Evolutionary conservation across 495 filamentous ascomycete genomes (phyloP).

Genomic region (Lophium mytilinum): DNA sequence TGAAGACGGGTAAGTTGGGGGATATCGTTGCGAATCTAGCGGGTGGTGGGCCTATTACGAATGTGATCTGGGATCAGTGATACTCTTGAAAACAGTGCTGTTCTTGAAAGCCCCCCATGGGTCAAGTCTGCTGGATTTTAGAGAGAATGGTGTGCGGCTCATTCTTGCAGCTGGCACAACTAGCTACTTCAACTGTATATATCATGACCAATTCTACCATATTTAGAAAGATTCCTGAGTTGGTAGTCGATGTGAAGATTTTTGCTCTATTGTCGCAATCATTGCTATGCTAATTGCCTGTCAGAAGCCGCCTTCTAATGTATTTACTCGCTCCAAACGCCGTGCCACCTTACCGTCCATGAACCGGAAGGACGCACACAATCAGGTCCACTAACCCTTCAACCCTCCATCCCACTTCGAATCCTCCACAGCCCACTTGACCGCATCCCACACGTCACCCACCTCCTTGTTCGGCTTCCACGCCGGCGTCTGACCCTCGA

Average conservation of each 20-base stretch:
- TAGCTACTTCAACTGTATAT: too few relatives aligned
- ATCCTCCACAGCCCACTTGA: slow-evolving; percentile 52
- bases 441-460: slow-evolving; percentile 60
- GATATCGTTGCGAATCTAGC: slow-evolving; percentile 20
- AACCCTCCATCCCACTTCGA: slow-evolving; percentile 22
- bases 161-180: not conserved
- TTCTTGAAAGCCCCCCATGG: not conserved
- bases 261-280: too few relatives aligned
- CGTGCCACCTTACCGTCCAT: not conserved
- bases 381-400: not conserved
- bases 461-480: slow-evolving; percentile 52
- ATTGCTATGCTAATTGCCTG: too few relatives aligned
- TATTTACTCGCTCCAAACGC: not conserved
- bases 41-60: slow-evolving; percentile 23
- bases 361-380: not conserved
- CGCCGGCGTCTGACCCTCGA: slow-evolving; percentile 45
- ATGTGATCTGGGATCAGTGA: slow-evolving; percentile 31
- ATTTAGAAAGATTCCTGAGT: too few relatives aligned
- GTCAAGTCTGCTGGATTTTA: not conserved
- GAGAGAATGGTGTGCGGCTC: not conserved
- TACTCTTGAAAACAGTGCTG: slow-evolving; percentile 2
- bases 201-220: too few relatives aligned
- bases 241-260: too few relatives aligned
- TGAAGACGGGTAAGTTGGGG: slow-evolving; percentile 27
- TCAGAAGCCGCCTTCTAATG: too few relatives aligned